phyloP scores from a whole-genome alignment of 331 rosid species.

The Saraca asoca region DNA sequence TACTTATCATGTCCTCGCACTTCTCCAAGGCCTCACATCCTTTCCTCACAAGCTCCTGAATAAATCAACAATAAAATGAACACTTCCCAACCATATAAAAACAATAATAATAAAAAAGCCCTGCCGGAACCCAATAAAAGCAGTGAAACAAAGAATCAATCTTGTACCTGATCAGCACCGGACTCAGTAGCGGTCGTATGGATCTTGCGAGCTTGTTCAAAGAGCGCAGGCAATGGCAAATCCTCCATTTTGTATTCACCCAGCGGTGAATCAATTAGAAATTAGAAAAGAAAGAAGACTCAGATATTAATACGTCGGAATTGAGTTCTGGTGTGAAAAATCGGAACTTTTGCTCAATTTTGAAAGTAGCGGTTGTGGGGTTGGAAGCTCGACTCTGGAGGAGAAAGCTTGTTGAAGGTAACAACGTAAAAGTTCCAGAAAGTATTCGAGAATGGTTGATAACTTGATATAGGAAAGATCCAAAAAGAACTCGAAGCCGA shows the following conservation, averaged over 20 bases:
- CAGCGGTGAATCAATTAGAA: conserved; percentile 7
- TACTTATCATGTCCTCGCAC: conserved; percentile 79
- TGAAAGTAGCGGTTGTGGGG: neutral
- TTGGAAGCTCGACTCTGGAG: too few relatives aligned
- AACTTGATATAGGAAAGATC: neutral
- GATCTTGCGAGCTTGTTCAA: conserved; percentile 81
- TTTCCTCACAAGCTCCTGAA: conserved; percentile 65
- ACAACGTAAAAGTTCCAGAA: neutral
- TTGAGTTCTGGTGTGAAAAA: neutral
- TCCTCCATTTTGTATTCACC: conserved; percentile 59
- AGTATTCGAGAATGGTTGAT: neutral
- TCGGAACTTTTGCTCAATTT: neutral
- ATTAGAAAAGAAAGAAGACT: neutral
- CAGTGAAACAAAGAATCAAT: neutral
- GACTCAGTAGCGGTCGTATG: conserved; percentile 62
- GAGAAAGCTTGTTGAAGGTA: neutral
- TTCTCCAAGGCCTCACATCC: conserved; percentile 61
- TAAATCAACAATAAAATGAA: conserved; percentile 18
- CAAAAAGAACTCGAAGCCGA: neutral
- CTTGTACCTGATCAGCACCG: conserved; percentile 63
- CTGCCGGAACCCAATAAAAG: neutral
- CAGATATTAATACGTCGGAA: neutral
- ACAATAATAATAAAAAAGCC: neutral
- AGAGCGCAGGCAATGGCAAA: conserved; percentile 69
- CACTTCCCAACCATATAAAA: neutral